Evolutionary conservation across 1,284 basidiomycete species (phyloP).

Genomic region (Papiliotrema fonsecae): DNA sequence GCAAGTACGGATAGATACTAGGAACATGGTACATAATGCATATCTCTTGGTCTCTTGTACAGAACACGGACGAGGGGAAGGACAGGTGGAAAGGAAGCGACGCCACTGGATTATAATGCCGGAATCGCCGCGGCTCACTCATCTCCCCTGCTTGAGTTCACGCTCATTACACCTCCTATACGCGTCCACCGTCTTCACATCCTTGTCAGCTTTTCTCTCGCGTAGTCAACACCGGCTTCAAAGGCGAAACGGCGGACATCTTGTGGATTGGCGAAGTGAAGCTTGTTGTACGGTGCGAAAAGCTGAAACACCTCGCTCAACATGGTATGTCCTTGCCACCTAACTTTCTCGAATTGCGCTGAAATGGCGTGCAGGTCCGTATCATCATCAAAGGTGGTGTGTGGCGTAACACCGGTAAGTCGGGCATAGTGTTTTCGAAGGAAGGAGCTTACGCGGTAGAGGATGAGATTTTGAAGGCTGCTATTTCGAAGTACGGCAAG

Average conservation of each 20-base stretch:
- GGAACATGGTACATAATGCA: background rate
- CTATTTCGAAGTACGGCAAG: conserved; percentile 96
- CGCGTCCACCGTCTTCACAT: no score
- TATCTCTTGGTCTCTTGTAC: background rate
- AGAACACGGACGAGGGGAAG: no score
- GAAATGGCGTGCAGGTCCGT: conserved; percentile 53
- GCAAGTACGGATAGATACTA: background rate
- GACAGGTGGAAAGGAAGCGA: no score
- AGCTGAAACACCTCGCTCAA: background rate
- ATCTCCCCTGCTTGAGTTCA: no score
- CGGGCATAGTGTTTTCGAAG: background rate
- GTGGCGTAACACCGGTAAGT: conserved; percentile 47
- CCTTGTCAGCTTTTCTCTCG: no score
- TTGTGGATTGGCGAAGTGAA: no score
- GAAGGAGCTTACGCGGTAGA: conserved; percentile 50
- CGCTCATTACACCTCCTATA: no score
- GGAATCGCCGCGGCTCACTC: no score
- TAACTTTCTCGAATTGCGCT: background rate
- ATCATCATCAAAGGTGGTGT: conserved; percentile 90
- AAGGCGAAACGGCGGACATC: no score
- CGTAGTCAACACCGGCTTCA: no score
- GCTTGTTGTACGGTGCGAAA: no score
- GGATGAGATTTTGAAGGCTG: conserved; percentile 94
- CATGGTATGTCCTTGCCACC: background rate
- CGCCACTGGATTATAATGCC: no score